phyloP scores from a whole-genome alignment of 208 protist species.

The Crithidia bombi region DNA sequence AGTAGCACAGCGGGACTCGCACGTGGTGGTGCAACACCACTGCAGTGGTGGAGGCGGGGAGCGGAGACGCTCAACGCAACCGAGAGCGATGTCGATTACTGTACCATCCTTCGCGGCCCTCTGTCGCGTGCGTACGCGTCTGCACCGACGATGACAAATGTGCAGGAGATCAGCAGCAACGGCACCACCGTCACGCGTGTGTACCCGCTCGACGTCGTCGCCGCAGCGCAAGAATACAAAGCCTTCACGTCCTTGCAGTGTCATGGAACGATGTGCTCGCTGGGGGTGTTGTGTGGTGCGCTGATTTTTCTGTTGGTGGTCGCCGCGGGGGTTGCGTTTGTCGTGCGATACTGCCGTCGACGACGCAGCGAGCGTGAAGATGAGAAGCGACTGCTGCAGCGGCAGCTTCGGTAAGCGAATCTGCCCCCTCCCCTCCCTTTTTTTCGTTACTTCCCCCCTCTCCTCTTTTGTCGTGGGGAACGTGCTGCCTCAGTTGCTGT shows the following conservation, averaged over 20 bases:
- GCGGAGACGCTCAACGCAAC: too few relatives aligned
- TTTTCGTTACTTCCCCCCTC: neutral
- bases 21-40: too few relatives aligned
- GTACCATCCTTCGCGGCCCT: too few relatives aligned
- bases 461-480: neutral
- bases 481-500: neutral
- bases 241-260: neutral
- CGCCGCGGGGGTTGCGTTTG: slow-evolving; percentile 17
- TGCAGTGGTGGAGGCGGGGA: too few relatives aligned
- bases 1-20: too few relatives aligned
- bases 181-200: neutral
- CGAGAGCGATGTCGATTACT: neutral
- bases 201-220: slow-evolving; percentile 1
- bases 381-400: slow-evolving; percentile 18
- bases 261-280: neutral
- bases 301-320: slow-evolving; percentile 30
- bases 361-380: slow-evolving; percentile 8
- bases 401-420: slow-evolving; percentile 4
- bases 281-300: slow-evolving; percentile 13
- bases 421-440: neutral
- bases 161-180: neutral
- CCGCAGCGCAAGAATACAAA: neutral
- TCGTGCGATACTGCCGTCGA: slow-evolving; percentile 20
- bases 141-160: neutral
- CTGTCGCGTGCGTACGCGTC: neutral